These are phyloP conservation scores for Daedalea quercina DNA, from an alignment of 768 basidiomycete species.

Conservation along the genomic window DNA sequence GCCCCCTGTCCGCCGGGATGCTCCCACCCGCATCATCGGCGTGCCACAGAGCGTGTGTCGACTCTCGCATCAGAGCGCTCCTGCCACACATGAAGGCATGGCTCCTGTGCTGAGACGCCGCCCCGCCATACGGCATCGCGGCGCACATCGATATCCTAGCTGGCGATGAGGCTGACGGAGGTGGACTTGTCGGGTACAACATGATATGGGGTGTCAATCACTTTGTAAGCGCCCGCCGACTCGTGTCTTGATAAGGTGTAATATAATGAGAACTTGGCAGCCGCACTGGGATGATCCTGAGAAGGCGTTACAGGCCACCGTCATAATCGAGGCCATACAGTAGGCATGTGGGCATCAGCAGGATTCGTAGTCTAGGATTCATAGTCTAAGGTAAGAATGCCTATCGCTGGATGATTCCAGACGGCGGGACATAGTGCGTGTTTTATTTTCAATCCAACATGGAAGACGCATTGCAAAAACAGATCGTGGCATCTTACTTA, in stretches of 20 bases:
- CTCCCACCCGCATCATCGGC: constrained; percentile 8
- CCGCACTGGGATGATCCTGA: constrained; percentile 3
- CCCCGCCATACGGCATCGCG: background rate
- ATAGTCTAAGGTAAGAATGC: too few species aligned
- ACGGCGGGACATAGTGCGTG: too few species aligned
- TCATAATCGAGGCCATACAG: background rate
- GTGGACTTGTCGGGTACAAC: constrained; percentile 11
- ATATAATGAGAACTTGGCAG: background rate
- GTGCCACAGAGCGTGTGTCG: constrained; percentile 17
- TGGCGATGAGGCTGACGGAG: constrained; percentile 3
- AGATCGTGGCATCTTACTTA: too few species aligned
- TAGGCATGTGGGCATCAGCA: background rate
- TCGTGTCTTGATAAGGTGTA: background rate
- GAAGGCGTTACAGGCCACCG: background rate
- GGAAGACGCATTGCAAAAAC: too few species aligned
- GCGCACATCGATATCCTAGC: constrained; percentile 17
- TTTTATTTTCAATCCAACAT: too few species aligned
- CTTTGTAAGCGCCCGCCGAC: constrained; percentile 14
- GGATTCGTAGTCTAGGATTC: too few species aligned
- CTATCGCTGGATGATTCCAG: too few species aligned
- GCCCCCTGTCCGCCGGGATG: constrained; percentile 17
- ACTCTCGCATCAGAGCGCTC: background rate
- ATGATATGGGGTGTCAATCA: constrained; percentile 16
- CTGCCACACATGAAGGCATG: constrained; percentile 2
- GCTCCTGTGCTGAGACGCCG: background rate